Evolutionary conservation across 192 early-diverging fungal genomes (phyloP), one percentile per base, ranked within the genome.

Genomic region (Thoreauomyces humboldtii): DNA sequence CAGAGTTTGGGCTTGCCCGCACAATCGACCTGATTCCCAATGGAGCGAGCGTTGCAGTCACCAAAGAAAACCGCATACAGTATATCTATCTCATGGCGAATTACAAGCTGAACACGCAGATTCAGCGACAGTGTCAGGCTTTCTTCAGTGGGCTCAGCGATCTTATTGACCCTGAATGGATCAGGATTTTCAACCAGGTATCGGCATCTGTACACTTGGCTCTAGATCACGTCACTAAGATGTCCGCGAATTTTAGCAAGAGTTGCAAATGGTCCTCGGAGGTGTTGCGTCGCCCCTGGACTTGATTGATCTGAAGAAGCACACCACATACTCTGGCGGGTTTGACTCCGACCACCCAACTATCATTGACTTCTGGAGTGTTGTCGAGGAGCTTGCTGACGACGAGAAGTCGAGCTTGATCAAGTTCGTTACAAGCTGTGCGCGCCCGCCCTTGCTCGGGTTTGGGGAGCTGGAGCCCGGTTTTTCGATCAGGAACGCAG

Each of bases 341-440:
- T 98, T 85, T 70, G 73, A 71, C 22, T 71, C 73, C 6, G 61
- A 66, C 6, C 91, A 96, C 63, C 83, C 85, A n/a, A 87, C 89
- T 4, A 91, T 98, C 29, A 55, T 74, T 7, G 67, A 80, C 5
- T 91, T 98, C 46, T 93, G 91, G 91, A 62, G 79, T 15, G 82
- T 87, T 22, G 68, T 93, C 9, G 72, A 63, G 38, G 33, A 78
- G 35, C 77, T 75, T 2, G 80, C 91, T 32, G 47, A 24, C 25
- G 82, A 86, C 1, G 76, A 87, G 24, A 81, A 91, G 35, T 57
- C 83, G 11, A 75, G 78, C 5, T 83, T 93, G 54, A 77, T 95
- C 38, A 88, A 89, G 66, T 98, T 98, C 82, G 84, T 94, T 7
- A 98, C 96, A 4, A 90, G 88, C 56, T 96, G 94, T 66, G 81